Evolutionary conservation across 108 stramenopile species (phyloP), one percentile per base, ranked within the genome.

Genomic region (Skeletonema costatum): DNA sequence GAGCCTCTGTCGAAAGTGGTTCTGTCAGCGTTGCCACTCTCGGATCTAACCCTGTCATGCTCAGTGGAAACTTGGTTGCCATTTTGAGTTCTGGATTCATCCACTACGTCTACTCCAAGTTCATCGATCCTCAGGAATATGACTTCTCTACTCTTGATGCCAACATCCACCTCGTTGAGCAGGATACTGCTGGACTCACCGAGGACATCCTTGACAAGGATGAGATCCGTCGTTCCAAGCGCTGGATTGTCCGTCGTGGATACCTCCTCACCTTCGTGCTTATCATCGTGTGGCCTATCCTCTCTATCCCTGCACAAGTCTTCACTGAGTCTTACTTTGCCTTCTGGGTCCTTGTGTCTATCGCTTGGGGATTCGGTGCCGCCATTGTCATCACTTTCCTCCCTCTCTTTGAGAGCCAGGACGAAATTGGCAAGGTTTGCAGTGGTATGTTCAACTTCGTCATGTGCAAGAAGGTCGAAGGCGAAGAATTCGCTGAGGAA

Each of bases 341-440:
- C 53, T 96, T 97, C 83, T 97, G 97, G 97, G 95, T 97, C 38
- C 84, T 91, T 42, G 73, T 97, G 21, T 85, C 93, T 63, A 89
- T 95, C 64, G 80, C 87, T 32, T 97, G 97, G 97, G 97, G 95
- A 53, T 89, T 96, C 53, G 88, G 88, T 48, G 87, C 95, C 31
- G 87, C 93, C 38, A 68, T 93, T 50, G 70, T 86, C 68, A 89
- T 96, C 42, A 84, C 87, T 21, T 65, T 92, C 68, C 82, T 96
- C 60, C 97, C 97, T 29, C 78, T 97, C 63, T 42, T 68, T 36
- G 97, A 97, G 82, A 85, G 85, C 70, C 60, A 78, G 42, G 88
- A 73, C 32, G 92, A 91, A 16, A 92, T 96, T 71, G 73, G 72
- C 46, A 64, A 38, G 44, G 87, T 87, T 13, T 58, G 87, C 41